Percentiles rank a stretch among this genome's conserved stretches.
Conservation (phyloP, 768 basidiomycete species). For the Pleurotus djamor region DNA sequence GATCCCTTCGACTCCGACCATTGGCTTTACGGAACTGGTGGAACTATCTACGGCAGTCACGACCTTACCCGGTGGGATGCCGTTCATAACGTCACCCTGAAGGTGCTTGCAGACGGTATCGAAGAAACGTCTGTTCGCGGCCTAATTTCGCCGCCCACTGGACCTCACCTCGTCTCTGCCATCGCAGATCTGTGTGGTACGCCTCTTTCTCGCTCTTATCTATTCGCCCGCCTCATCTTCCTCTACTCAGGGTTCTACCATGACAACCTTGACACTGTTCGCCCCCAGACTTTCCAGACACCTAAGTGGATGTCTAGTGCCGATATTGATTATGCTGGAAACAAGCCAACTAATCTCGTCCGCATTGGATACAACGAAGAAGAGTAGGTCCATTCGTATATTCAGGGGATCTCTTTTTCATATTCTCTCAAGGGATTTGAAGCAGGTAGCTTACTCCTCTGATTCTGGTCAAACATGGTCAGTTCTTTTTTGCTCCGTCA, state of each 20-base stretch:
- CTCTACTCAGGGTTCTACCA: constrained; percentile 41
- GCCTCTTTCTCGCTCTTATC: neutral
- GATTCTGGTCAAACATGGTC: constrained; percentile 55
- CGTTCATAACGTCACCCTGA: constrained; percentile 53
- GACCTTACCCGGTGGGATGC: constrained; percentile 62
- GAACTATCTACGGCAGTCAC: constrained; percentile 59
- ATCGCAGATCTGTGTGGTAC: constrained; percentile 54
- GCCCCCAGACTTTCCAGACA: constrained; percentile 35
- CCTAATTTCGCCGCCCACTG: constrained; percentile 61
- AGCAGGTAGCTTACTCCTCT: constrained; percentile 56
- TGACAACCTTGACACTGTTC: constrained; percentile 37
- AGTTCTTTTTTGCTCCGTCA: neutral
- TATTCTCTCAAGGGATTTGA: constrained; percentile 31
- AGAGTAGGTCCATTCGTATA: constrained; percentile 15
- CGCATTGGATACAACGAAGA: constrained; percentile 50
- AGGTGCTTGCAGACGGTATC: constrained; percentile 60
- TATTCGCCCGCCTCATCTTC: neutral
- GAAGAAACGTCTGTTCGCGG: constrained; percentile 61
- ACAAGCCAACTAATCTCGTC: constrained; percentile 46
- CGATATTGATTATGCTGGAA: constrained; percentile 55
- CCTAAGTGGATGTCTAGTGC: constrained; percentile 44
- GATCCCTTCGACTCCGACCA: constrained; percentile 70
- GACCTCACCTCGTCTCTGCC: constrained; percentile 53
- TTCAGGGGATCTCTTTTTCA: neutral
- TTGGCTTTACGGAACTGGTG: constrained; percentile 69